These are phyloP conservation scores for Leptosphaerulina australis DNA, from an alignment of 2,329 filamentous ascomycete genomes.

Conservation along the genomic window DNA sequence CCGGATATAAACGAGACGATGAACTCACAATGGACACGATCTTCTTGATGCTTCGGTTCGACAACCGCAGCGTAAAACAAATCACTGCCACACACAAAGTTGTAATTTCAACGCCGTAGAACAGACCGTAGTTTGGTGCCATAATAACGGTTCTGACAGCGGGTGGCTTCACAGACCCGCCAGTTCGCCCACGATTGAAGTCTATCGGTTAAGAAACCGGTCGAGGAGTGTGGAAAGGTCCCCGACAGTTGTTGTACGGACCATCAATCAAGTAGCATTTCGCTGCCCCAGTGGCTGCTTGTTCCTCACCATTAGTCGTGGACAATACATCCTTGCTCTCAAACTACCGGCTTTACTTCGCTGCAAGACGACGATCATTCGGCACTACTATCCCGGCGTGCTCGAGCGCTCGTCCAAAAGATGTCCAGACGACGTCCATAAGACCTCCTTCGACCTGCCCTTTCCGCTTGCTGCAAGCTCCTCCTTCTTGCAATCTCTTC, in stretches of 20 bases:
- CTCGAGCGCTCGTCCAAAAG: not conserved
- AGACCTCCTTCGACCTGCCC: not conserved
- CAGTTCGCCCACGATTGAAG: constrained; percentile 2
- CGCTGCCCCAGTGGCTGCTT: not conserved
- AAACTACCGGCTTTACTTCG: constrained; percentile 11
- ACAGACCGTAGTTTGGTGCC: constrained; percentile 17
- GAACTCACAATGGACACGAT: constrained; percentile 10
- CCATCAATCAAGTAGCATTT: constrained; percentile 3
- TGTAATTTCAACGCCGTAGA: constrained; percentile 16
- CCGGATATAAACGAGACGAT: not conserved
- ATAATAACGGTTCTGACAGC: constrained; percentile 8
- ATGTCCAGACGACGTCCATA: not conserved
- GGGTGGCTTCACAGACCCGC: constrained; percentile 3
- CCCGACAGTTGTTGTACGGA: not conserved
- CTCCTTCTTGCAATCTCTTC: constrained; percentile 1
- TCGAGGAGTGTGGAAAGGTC: not conserved
- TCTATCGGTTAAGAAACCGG: not conserved
- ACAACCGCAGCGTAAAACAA: constrained; percentile 13
- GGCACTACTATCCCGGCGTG: not conserved
- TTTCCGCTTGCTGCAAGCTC: not conserved
- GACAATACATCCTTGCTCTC: constrained; percentile 1
- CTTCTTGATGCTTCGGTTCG: constrained; percentile 14
- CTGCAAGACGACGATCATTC: not conserved
- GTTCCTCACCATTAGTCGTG: not conserved
- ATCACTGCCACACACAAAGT: constrained; percentile 14